phyloP scores from a whole-genome alignment of 495 filamentous ascomycete species.

The Schizothecium vesticola region DNA sequence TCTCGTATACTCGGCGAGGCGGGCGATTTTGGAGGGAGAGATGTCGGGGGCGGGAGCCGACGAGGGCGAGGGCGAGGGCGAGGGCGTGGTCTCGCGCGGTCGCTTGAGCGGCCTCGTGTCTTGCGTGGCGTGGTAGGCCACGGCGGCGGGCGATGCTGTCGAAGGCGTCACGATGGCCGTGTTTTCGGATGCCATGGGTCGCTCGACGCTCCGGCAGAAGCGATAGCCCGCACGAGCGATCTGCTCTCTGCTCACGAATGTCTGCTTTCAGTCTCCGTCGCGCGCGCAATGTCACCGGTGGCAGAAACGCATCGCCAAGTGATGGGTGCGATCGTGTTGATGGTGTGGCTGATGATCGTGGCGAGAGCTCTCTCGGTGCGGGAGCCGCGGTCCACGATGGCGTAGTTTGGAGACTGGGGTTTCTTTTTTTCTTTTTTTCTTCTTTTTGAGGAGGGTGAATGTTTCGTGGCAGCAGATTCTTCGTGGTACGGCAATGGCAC shows the following conservation, averaged over 20 bases:
- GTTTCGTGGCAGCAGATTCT: neutral
- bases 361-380: constrained; percentile 35
- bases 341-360: constrained; percentile 51
- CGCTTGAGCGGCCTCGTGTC: constrained; percentile 45
- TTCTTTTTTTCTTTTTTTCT: neutral
- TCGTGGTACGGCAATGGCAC: neutral
- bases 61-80: constrained; percentile 35
- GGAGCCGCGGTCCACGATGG: neutral
- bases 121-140: constrained; percentile 28
- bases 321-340: constrained; percentile 27
- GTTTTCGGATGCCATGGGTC: constrained; percentile 42
- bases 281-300: constrained; percentile 28
- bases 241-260: neutral
- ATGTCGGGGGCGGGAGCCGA: constrained; percentile 32
- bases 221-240: constrained; percentile 8
- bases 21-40: constrained; percentile 50
- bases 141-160: constrained; percentile 26
- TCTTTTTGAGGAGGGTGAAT: neutral
- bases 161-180: constrained; percentile 36
- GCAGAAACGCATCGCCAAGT: constrained; percentile 38
- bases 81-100: constrained; percentile 42
- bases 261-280: constrained; percentile 10
- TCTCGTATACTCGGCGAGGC: constrained; percentile 44
- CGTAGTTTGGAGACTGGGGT: neutral
- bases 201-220: constrained; percentile 6